phyloP scores from a whole-genome alignment of 1,284 basidiomycete species.

The Cutaneotrichosporon curvatum region DNA sequence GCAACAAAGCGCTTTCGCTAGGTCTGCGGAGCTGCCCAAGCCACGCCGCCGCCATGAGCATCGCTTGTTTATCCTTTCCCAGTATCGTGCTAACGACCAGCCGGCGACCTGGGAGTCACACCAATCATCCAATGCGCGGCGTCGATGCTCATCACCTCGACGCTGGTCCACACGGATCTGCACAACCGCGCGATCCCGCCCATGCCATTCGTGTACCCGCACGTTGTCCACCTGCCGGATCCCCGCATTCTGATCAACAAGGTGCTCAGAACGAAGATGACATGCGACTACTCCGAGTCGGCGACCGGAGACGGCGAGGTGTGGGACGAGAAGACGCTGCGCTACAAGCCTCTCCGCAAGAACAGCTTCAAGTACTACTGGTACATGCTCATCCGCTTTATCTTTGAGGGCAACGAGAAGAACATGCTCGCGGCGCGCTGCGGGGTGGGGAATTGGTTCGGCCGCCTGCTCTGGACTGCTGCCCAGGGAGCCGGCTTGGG shows the following conservation, averaged over 20 bases:
- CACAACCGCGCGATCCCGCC: slow-evolving; percentile 40
- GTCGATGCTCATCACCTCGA: slow-evolving; percentile 45
- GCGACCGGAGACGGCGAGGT: slow-evolving; percentile 5
- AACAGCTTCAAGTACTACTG: slow-evolving; percentile 24
- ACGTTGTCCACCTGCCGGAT: slow-evolving; percentile 44
- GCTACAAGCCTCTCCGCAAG: not conserved
- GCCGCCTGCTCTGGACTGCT: slow-evolving; percentile 36
- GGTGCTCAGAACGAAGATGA: slow-evolving; percentile 1
- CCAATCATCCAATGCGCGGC: slow-evolving; percentile 42
- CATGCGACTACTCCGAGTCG: not conserved
- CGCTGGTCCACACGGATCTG: slow-evolving; percentile 46
- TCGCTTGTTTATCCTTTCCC: too few species aligned
- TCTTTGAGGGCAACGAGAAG: slow-evolving; percentile 46
- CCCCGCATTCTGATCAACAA: slow-evolving; percentile 24
- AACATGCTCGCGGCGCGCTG: slow-evolving; percentile 36
- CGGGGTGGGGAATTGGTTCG: slow-evolving; percentile 24
- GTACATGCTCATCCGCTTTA: slow-evolving; percentile 43
- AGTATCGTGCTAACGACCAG: slow-evolving; percentile 7
- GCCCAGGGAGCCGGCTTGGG: slow-evolving; percentile 42
- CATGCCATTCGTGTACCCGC: slow-evolving; percentile 45
- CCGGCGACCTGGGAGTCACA: slow-evolving; percentile 46
- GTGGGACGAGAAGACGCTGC: not conserved
- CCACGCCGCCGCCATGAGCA: too few species aligned
- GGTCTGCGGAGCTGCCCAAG: too few species aligned
- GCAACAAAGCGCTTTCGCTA: not conserved